Percentiles rank a stretch among this genome's conserved stretches.
phyloP scores from a whole-genome alignment of 306 rosid genomes.

The Ormosia emarginata region DNA sequence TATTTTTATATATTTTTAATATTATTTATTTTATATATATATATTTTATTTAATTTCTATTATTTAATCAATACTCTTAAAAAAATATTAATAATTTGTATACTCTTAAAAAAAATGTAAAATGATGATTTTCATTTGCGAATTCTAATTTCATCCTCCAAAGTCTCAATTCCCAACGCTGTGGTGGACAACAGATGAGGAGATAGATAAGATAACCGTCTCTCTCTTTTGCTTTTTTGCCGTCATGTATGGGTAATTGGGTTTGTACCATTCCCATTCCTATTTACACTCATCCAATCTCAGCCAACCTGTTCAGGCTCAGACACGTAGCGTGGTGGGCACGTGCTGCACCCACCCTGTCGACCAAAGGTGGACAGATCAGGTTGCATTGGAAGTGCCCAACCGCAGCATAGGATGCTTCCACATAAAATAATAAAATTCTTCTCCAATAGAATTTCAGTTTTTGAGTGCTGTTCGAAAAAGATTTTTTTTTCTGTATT shows the following conservation, averaged over 20 bases:
- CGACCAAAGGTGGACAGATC: conserved; percentile 30
- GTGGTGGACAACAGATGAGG: not conserved
- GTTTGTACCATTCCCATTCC: conserved; percentile 15
- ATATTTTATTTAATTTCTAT: no score
- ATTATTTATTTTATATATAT: no score
- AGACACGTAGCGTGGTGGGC: conserved; percentile 19
- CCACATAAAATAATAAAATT: no score
- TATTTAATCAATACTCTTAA: no score
- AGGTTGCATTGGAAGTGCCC: not conserved
- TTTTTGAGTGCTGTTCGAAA: no score
- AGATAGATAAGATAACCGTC: not conserved
- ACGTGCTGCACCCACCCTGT: conserved; percentile 44
- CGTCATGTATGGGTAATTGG: not conserved
- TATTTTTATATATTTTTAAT: no score
- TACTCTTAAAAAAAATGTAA: no score
- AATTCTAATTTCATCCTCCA: not conserved
- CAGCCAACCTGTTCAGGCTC: not conserved
- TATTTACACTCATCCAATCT: not conserved
- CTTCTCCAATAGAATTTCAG: no score
- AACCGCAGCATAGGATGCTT: not conserved
- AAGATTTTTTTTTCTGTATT: no score
- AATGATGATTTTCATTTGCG: no score
- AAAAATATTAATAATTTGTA: no score
- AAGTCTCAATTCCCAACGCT: not conserved
- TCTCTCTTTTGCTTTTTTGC: not conserved